These are phyloP conservation scores for Vicia faba DNA, from an alignment of 306 rosid genomes.

Conservation along the genomic window DNA sequence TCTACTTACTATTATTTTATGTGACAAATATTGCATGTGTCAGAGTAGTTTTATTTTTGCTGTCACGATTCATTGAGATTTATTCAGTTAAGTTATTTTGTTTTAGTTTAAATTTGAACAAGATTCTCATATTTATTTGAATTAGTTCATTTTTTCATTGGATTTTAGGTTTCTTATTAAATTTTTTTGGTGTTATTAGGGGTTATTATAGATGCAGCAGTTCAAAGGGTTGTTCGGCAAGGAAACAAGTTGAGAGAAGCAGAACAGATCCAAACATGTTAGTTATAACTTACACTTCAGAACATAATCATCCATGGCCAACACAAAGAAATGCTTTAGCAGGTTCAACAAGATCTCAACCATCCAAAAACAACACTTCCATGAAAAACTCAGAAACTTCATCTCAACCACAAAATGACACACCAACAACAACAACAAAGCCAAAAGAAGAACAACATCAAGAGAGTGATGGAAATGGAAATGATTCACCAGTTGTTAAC, in stretches of 20 bases:
- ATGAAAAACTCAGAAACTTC: slow-evolving; percentile 33
- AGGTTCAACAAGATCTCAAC: slow-evolving; percentile 76
- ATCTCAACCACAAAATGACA: slow-evolving; percentile 33
- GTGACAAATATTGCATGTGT: background rate
- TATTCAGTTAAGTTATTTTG: no score
- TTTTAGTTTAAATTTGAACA: no score
- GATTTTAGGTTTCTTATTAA: background rate
- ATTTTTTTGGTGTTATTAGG: slow-evolving; percentile 42
- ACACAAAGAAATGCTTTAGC: slow-evolving; percentile 93
- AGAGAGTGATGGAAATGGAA: slow-evolving; percentile 40
- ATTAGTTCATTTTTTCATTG: background rate
- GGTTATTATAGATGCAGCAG: slow-evolving; percentile 97
- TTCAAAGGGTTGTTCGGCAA: slow-evolving; percentile 90
- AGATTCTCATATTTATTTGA: no score
- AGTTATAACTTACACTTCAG: slow-evolving; percentile 92
- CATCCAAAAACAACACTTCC: slow-evolving; percentile 51
- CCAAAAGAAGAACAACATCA: slow-evolving; percentile 47
- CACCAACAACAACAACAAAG: slow-evolving; percentile 32
- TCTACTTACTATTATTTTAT: background rate
- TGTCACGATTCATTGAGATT: background rate
- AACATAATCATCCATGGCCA: slow-evolving; percentile 99
- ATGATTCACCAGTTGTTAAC: slow-evolving; percentile 38
- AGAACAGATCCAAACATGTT: slow-evolving; percentile 92
- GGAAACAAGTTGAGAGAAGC: slow-evolving; percentile 94
- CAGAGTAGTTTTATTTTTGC: background rate